Conservation (phyloP, 1,139 yeast species). For the Candida tetrigidarum region DNA sequence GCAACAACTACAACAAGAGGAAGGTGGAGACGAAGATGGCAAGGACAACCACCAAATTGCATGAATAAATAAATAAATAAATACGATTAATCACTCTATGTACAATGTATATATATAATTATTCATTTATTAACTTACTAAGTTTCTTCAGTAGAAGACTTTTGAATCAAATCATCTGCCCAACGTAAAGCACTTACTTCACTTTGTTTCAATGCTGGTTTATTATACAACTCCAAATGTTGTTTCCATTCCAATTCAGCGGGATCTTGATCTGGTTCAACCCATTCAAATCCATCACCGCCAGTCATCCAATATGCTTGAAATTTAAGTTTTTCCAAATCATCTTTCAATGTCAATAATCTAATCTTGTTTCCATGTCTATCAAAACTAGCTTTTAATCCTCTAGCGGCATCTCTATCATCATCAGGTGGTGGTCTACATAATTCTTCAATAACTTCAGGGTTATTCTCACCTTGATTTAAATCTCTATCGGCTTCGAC, state of each 20-base stretch:
- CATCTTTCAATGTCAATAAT: slow-evolving; percentile 44
- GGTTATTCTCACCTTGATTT: slow-evolving; percentile 41
- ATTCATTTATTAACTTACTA: neutral
- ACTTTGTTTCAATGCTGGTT: slow-evolving; percentile 22
- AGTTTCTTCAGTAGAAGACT: slow-evolving; percentile 11
- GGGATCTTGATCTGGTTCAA: slow-evolving; percentile 81
- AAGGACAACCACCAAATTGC: neutral
- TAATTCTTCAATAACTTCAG: slow-evolving; percentile 42
- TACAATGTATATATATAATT: neutral
- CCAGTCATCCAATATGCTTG: slow-evolving; percentile 81
- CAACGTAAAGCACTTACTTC: slow-evolving; percentile 31
- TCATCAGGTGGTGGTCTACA: slow-evolving; percentile 37
- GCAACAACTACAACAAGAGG: slow-evolving; percentile 4
- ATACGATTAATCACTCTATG: neutral
- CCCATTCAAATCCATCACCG: slow-evolving; percentile 80
- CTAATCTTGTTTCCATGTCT: slow-evolving; percentile 46
- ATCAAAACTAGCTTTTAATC: slow-evolving; percentile 36
- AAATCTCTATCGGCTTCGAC: slow-evolving; percentile 66
- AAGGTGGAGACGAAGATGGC: slow-evolving; percentile 8
- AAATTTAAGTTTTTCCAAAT: slow-evolving; percentile 56
- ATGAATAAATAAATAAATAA: neutral
- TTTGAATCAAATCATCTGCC: slow-evolving; percentile 40
- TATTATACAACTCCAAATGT: slow-evolving; percentile 32
- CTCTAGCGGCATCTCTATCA: slow-evolving; percentile 21
- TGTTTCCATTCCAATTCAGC: slow-evolving; percentile 64